Base-by-base conservation (phyloP, 352 stramenopile genomes). In the Globisporangium cystogenes region DNA sequence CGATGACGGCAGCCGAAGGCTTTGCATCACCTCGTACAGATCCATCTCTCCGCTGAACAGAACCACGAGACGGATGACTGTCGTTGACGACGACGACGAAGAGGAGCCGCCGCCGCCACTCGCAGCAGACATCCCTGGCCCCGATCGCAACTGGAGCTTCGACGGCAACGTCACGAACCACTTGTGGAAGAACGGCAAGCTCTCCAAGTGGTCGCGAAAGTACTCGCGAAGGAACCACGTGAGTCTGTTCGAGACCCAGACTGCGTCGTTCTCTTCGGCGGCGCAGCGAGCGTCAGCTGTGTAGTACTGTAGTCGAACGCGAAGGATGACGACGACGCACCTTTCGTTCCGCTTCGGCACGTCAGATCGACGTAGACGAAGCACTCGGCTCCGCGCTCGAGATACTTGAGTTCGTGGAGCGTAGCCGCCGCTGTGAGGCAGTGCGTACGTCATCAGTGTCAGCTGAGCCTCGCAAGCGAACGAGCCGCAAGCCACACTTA, bases 401-500 rank as follows among this genome's bases (percentile, higher is more conserved):
- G 64, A 41, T 88, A 90, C 53, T 85, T 85, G 10, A 90, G 62
- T 33, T 88, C 76, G 47, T 90, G 72, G 4, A 90, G 65, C 3
- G 80, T 84, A 4, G 74, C 63, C 2, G 76, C 74, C 52, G 80
- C 76, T 90, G 43, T 8, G 2, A 33, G 20, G 10, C 3, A 54
- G n/a, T n/a, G n/a, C n/a, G n/a, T 4, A 29, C 33, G 33, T 3
- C 11, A 12, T 8, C 7, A 36, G 31, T 12, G 31, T 36, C 33
- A 39, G 14, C 10, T 35, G 29, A 35, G 8, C 1, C 29, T 12
- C 11, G 5, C 33, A n/a, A 33, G 12, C 26, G 16, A 15, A 35
- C 40, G 51, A 14, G 33, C 20, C 36, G 2, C 16, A 27, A 21
- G 11, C 10, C 8, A 3, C 8, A 4, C 21, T 54, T 62, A 90